Base-by-base conservation (phyloP, 1,139 yeast species). In the Insectozyma bohioensis region DNA sequence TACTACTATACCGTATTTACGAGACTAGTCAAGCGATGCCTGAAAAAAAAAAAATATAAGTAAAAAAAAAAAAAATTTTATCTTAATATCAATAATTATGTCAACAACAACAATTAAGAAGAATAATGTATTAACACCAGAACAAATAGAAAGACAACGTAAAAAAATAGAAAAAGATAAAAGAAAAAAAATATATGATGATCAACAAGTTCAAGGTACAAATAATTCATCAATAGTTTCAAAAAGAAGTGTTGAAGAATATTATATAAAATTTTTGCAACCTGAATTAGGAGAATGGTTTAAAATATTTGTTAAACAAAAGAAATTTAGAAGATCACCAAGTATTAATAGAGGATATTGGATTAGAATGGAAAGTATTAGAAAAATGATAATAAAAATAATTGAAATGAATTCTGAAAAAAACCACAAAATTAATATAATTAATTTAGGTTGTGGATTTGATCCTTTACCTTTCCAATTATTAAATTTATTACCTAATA, bases 281-380 rank as follows among this genome's bases (percentile, higher is more conserved):
- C 67, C 72, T 12, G 61, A 65, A 25, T 33, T 53, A 28, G 61
- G 58, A 5, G 78, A 73, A 48, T 81, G 78, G 58, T 83, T 85
- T 52, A 69, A 78, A 38, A 63, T 70, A 42, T 85, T 85, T 58
- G 95, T 85, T 1, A 79, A 75, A 38, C 78, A 78, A 5, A 76
- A 78, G 43, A 29, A 30, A 10, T 26, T 29, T 16, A 64, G 92
- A 51, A 62, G 95, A 38, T 80, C 92, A 0, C 95, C 95, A 0
- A 82, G 85, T 9, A 84, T 85, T 26, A 85, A 85, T 47, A 58
- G 95, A 46, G 95, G 95, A 0, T 85, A 85, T 53, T 85, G 94
- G 90, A 67, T 84, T 15, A 64, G 95, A 38, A 79, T 85, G 79
- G 80, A 80, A 48, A 78, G 87, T 6, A 80, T 85, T 36, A 69